phyloP scores from a whole-genome alignment of 371 early-diverging fungal species.

The Batkoa obscura region DNA sequence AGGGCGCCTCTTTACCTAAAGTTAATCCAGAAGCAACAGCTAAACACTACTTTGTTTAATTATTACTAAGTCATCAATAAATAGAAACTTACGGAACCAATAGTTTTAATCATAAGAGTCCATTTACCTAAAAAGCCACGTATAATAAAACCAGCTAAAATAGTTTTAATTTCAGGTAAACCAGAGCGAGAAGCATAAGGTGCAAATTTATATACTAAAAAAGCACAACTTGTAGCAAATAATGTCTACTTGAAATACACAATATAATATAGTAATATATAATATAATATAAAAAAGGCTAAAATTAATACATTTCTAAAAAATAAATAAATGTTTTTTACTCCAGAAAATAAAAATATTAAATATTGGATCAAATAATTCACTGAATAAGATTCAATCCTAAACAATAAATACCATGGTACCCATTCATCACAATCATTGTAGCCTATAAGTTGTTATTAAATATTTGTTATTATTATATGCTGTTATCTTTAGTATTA shows the following conservation, averaged over 20 bases:
- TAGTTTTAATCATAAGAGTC: conserved; percentile 46
- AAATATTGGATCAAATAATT: conserved; percentile 1
- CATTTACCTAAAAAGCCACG: conserved; percentile 48
- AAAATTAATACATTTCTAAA: too few species aligned
- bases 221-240: conserved; percentile 21
- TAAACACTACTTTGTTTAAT: conserved; percentile 12
- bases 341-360: neutral
- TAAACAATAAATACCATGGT: conserved; percentile 14
- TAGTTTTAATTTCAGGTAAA: conserved; percentile 68
- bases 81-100: conserved; percentile 28
- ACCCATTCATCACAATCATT: conserved; percentile 24
- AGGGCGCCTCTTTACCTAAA: conserved; percentile 66
- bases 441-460: conserved; percentile 8
- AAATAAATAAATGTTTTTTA: neutral
- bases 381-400: neutral
- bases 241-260: conserved; percentile 13
- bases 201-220: conserved; percentile 40
- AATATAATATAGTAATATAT: neutral
- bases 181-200: conserved; percentile 65
- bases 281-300: neutral
- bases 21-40: conserved; percentile 48
- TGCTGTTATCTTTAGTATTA: neutral
- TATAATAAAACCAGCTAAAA: conserved; percentile 68
- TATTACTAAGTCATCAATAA: neutral
- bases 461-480: conserved; percentile 1